These are phyloP conservation scores for Tetraselmis striata DNA, from an alignment of 139 green algal species.

Conservation along the genomic window DNA sequence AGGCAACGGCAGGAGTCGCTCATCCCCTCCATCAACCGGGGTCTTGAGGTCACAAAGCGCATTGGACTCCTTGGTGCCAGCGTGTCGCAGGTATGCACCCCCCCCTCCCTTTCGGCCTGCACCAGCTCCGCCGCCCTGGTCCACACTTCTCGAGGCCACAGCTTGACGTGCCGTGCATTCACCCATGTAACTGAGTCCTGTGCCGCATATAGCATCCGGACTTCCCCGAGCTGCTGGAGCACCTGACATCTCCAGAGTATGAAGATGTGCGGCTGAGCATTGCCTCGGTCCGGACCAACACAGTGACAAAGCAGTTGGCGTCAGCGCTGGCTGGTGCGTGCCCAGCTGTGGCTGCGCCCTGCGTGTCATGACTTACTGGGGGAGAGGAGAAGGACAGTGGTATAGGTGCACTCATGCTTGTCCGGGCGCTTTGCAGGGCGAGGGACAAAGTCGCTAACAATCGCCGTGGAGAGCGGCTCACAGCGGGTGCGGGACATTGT, in stretches of 20 bases:
- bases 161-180: too few relatives aligned
- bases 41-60: conserved; percentile 37
- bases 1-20: conserved; percentile 36
- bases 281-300: conserved; percentile 38
- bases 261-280: conserved; percentile 36
- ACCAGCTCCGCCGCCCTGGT: too few relatives aligned
- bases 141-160: too few relatives aligned
- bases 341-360: not conserved
- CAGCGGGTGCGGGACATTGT: conserved; percentile 35
- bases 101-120: too few relatives aligned
- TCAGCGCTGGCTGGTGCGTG: conserved; percentile 22
- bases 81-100: conserved; percentile 50
- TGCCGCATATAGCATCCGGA: too few relatives aligned
- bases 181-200: too few relatives aligned
- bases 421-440: conserved; percentile 7
- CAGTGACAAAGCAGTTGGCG: conserved; percentile 39
- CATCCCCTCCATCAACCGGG: conserved; percentile 36
- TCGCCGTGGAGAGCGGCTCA: conserved; percentile 48
- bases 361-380: too few relatives aligned
- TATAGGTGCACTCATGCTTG: too few relatives aligned
- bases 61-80: conserved; percentile 44
- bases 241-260: conserved; percentile 31
- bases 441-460: conserved; percentile 41
- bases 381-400: too few relatives aligned
- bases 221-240: conserved; percentile 36